Base-by-base conservation (phyloP, 2,329 filamentous ascomycete genomes). In the Periconia sp. region DNA sequence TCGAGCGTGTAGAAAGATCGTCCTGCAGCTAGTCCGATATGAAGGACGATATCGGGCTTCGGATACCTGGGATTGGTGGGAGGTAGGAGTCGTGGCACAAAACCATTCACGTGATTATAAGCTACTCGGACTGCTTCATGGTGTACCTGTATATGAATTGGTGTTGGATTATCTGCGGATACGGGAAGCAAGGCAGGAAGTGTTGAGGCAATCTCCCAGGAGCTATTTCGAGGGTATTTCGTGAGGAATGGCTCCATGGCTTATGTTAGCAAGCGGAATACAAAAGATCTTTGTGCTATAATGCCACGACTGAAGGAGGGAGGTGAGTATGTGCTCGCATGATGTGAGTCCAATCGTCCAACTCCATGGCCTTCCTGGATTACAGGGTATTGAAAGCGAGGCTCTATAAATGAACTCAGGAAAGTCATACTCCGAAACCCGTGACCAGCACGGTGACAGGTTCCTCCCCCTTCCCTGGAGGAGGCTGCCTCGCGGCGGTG, bases 21-120 rank as follows among this genome's bases (percentile, higher is more conserved):
- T 26, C 60, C 56, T 16, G 69, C 65, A 7, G 69, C 68, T 15
- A 72, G 62, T 1, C 69, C 68, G 22, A 72, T 69, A 44, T 72
- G 69, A 4, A 72, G 51, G 40, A 70, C 48, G 8, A 71, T 61
- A 32, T 67, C 61, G 28, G 66, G 57, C 1, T 32, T 10, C 1
- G 61, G 61, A 13, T 45, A 36, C 16, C 52, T 34, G n/a, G 47
- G 44, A 22, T 51, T 59, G 4, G 15, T 18, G 0, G 59, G 56
- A 6, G 60, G 53, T 2, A 70, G 56, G n/a, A 70, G 51, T 1
- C 34, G 50, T 3, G 67, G 65, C 6, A 66, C 29, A 2, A 63
- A 40, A 11, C 46, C 19, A 19, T 53, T n/a, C 36, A 72, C 65
- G 30, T 46, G 36, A 17, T 50, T 19, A 53, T 70, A 72, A 31